phyloP scores from a whole-genome alignment of 2,329 filamentous ascomycete genomes.

The Trichoderma brevicompactum region DNA sequence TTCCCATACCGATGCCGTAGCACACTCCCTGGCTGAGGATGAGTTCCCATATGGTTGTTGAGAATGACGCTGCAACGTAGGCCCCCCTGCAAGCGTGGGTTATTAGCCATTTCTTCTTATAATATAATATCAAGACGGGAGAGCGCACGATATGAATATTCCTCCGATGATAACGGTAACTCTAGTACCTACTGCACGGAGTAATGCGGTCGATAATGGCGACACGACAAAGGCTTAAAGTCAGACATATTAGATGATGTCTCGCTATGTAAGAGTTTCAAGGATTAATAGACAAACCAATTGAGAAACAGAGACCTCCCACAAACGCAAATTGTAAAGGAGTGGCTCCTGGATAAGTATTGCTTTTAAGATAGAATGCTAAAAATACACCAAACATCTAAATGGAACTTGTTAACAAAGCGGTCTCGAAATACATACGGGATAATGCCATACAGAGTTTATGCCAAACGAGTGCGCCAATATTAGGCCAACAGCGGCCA shows the following conservation, averaged over 20 bases:
- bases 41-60: constrained; percentile 69
- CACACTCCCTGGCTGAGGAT: constrained; percentile 74
- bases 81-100: neutral
- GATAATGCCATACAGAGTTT: neutral
- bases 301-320: constrained; percentile 50
- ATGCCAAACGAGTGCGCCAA: constrained; percentile 21
- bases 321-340: constrained; percentile 75
- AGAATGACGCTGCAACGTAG: constrained; percentile 68
- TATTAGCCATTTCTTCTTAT: neutral
- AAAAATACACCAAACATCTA: constrained; percentile 52
- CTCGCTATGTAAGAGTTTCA: constrained; percentile 61
- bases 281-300: constrained; percentile 62
- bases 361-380: constrained; percentile 59
- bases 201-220: neutral
- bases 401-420: neutral
- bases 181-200: neutral
- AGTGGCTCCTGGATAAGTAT: constrained; percentile 65
- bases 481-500: constrained; percentile 1
- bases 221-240: constrained; percentile 35
- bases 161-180: constrained; percentile 3
- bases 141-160: constrained; percentile 12
- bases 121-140: too few relatives aligned
- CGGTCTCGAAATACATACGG: neutral
- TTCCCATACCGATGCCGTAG: constrained; percentile 78
- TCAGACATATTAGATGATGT: constrained; percentile 62